Percentiles rank a stretch among this genome's conserved stretches.
phyloP scores from a whole-genome alignment of 805 yeast species.

The Myxozyma melibiosi region DNA sequence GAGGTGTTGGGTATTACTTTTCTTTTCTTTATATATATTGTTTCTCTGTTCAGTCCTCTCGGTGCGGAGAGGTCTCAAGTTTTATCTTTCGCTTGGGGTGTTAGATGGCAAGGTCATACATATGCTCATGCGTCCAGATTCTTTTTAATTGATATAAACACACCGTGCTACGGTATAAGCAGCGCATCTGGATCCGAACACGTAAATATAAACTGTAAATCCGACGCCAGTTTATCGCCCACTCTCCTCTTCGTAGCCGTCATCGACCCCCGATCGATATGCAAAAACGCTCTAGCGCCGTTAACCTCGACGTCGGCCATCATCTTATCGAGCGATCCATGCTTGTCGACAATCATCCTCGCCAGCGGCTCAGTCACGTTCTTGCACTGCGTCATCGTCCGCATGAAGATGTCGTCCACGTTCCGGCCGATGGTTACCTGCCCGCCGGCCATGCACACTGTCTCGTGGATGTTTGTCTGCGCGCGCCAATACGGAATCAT shows the following conservation, averaged over 20 bases:
- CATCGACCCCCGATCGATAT: not conserved
- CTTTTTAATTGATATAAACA: no score
- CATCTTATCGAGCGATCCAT: slow-evolving; percentile 15
- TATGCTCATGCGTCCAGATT: no score
- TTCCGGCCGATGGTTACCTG: slow-evolving; percentile 26
- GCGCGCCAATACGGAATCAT: slow-evolving; percentile 28
- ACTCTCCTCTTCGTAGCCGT: slow-evolving; percentile 7
- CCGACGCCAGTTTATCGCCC: slow-evolving; percentile 21
- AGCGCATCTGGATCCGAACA: slow-evolving; percentile 25
- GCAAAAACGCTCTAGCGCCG: slow-evolving; percentile 17
- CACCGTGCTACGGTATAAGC: slow-evolving; percentile 7
- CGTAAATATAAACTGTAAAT: slow-evolving; percentile 17
- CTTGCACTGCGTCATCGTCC: slow-evolving; percentile 21
- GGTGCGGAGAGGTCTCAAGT: no score
- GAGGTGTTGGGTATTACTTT: not conserved
- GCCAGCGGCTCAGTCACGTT: slow-evolving; percentile 27
- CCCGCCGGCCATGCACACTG: slow-evolving; percentile 29
- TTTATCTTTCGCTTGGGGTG: no score
- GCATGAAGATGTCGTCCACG: slow-evolving; percentile 14
- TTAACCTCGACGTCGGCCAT: slow-evolving; percentile 7
- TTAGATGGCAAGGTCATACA: no score
- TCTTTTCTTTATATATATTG: not conserved
- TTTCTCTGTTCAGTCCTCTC: no score
- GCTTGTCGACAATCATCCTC: slow-evolving; percentile 11
- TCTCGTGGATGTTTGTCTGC: slow-evolving; percentile 14